Conservation (phyloP, 2,329 filamentous ascomycete genomes). For the Fusarium sp. region DNA sequence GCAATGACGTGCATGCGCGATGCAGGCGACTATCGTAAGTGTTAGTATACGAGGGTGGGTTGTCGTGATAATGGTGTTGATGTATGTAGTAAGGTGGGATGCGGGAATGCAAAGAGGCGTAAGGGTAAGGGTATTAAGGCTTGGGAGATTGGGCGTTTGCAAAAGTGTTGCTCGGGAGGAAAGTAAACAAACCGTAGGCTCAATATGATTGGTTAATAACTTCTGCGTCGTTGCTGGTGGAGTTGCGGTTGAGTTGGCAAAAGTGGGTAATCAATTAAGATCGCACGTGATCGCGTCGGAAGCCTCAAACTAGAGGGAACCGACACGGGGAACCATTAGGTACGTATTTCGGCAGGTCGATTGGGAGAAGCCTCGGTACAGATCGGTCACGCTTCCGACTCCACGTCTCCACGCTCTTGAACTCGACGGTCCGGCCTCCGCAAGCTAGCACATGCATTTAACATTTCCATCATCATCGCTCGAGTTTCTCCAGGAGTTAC, state of each 20-base stretch:
- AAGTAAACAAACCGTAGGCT: constrained; percentile 59
- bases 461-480: constrained; percentile 37
- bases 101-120: constrained; percentile 37
- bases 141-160: constrained; percentile 33
- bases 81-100: constrained; percentile 33
- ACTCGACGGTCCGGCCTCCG: constrained; percentile 40
- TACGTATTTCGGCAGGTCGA: constrained; percentile 38
- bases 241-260: constrained; percentile 31
- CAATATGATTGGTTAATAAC: constrained; percentile 47
- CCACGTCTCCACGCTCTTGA: constrained; percentile 40
- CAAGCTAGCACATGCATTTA: constrained; percentile 50
- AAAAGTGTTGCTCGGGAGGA: constrained; percentile 56
- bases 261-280: neutral
- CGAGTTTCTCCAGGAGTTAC: constrained; percentile 11
- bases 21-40: constrained; percentile 6
- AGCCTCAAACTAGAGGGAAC: constrained; percentile 7
- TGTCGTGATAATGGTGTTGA: constrained; percentile 32
- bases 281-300: constrained; percentile 29
- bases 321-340: constrained; percentile 9
- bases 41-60: constrained; percentile 1
- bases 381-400: constrained; percentile 48
- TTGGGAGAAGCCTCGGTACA: constrained; percentile 52
- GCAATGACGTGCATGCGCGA: constrained; percentile 32
- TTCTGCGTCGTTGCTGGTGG: constrained; percentile 15
- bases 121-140: constrained; percentile 23